Conservation (phyloP, 2,329 filamentous ascomycete species). For the Alternaria hordeiaustralica region DNA sequence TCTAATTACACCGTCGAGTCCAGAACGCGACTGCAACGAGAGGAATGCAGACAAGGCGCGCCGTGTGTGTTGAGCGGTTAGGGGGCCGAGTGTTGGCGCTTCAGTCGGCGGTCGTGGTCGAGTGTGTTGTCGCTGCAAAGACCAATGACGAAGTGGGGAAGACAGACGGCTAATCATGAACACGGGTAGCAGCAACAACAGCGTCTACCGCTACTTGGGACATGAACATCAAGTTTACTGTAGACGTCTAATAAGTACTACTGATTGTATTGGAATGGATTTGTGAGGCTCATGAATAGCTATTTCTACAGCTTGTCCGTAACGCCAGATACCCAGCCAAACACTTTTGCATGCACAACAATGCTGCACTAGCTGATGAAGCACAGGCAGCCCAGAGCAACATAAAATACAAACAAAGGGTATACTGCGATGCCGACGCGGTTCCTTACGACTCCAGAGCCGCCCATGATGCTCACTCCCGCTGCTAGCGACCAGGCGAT, state of each 20-base stretch:
- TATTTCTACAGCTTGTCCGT: slow-evolving; percentile 1
- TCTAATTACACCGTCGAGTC: slow-evolving; percentile 24
- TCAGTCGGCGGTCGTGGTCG: slow-evolving; percentile 23
- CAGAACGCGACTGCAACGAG: slow-evolving; percentile 25
- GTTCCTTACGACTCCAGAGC: slow-evolving; percentile 94
- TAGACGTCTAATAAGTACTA: neutral
- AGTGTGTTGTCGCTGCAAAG: slow-evolving; percentile 33
- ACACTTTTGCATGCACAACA: slow-evolving; percentile 12
- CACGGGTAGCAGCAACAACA: slow-evolving; percentile 16
- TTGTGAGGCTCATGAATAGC: neutral
- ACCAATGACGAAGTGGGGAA: slow-evolving; percentile 41
- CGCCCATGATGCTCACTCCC: slow-evolving; percentile 92
- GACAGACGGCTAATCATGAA: slow-evolving; percentile 25
- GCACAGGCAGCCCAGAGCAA: slow-evolving; percentile 90
- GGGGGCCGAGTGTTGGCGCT: slow-evolving; percentile 33
- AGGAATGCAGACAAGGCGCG: slow-evolving; percentile 20
- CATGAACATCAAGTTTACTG: slow-evolving; percentile 7
- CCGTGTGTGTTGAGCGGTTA: slow-evolving; percentile 30
- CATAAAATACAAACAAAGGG: slow-evolving; percentile 92
- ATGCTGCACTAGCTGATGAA: slow-evolving; percentile 78
- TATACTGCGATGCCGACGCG: slow-evolving; percentile 93
- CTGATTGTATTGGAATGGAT: neutral
- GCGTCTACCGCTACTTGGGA: slow-evolving; percentile 8
- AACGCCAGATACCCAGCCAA: slow-evolving; percentile 13
- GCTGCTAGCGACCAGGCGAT: slow-evolving; percentile 93